phyloP scores from a whole-genome alignment of 192 early-diverging fungal genomes.

The Chytriomyces sp. region DNA sequence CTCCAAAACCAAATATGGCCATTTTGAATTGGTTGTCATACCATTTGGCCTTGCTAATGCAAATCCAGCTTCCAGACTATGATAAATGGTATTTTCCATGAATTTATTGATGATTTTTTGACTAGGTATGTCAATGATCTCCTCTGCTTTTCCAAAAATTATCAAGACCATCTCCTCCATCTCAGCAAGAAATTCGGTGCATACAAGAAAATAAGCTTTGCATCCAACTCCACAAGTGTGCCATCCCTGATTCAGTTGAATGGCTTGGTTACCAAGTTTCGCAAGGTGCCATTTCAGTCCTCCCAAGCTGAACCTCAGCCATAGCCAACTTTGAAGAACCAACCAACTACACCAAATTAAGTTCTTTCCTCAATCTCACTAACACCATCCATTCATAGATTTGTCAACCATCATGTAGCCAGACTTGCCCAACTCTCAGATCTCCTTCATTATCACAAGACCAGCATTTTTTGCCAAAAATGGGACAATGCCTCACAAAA shows the following conservation, averaged over 20 bases:
- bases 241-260: background rate
- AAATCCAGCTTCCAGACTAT: no score
- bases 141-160: conserved; percentile 37
- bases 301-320: no score
- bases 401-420: conserved; percentile 6
- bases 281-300: no score
- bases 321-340: no score
- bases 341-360: conserved; percentile 9
- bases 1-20: no score
- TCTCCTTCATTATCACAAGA: no score
- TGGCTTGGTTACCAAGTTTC: no score
- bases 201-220: conserved; percentile 2
- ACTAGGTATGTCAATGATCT: conserved; percentile 46
- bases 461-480: no score
- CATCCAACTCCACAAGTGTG: conserved; percentile 10
- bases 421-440: conserved; percentile 14
- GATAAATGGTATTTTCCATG: conserved; percentile 41
- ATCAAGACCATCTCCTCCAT: conserved; percentile 1
- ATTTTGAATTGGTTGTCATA: no score
- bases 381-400: no score
- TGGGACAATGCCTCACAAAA: background rate
- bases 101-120: conserved; percentile 14
- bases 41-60: no score
- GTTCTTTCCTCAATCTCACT: conserved; percentile 1
- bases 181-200: background rate